Percentiles rank a stretch among this genome's conserved stretches.
phyloP scores from a whole-genome alignment of 2,329 filamentous ascomycete species.

The Sclerotinia subarctica region DNA sequence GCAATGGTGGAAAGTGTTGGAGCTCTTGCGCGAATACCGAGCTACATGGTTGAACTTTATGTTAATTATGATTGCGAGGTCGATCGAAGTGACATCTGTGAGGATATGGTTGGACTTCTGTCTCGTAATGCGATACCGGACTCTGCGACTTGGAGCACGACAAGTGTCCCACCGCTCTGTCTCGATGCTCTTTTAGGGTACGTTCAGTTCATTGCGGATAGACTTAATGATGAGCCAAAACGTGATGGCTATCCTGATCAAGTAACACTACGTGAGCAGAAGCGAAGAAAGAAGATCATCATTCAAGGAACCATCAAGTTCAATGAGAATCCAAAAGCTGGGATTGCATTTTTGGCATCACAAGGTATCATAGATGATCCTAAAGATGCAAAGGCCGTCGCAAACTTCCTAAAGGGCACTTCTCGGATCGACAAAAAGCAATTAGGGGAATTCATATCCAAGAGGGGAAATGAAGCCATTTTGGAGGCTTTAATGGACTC shows the following conservation, averaged over 20 bases:
- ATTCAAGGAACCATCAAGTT: slow-evolving; percentile 86
- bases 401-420: slow-evolving; percentile 84
- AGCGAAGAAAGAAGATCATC: slow-evolving; percentile 80
- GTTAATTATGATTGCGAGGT: slow-evolving; percentile 98
- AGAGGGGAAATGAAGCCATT: slow-evolving; percentile 81
- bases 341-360: slow-evolving; percentile 78
- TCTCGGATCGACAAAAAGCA: slow-evolving; percentile 85
- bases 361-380: slow-evolving; percentile 80
- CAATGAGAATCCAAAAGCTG: slow-evolving; percentile 89
- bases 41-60: slow-evolving; percentile 92
- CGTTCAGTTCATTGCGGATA: slow-evolving; percentile 86
- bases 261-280: slow-evolving; percentile 63
- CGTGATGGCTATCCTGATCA: slow-evolving; percentile 65
- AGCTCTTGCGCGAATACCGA: slow-evolving; percentile 86
- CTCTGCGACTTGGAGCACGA: slow-evolving; percentile 97
- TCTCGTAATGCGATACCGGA: slow-evolving; percentile 95
- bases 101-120: slow-evolving; percentile 90
- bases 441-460: slow-evolving; percentile 89
- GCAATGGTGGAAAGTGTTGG: slow-evolving; percentile 98
- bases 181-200: slow-evolving; percentile 88
- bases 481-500: slow-evolving; percentile 77
- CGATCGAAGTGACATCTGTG: slow-evolving; percentile 85
- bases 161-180: slow-evolving; percentile 92
- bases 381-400: slow-evolving; percentile 71
- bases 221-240: slow-evolving; percentile 67